Percentiles rank a stretch among this genome's conserved stretches.
Evolutionary conservation across 2,329 filamentous ascomycete species (phyloP).

Genomic region (Thielaviopsis musarum): DNA sequence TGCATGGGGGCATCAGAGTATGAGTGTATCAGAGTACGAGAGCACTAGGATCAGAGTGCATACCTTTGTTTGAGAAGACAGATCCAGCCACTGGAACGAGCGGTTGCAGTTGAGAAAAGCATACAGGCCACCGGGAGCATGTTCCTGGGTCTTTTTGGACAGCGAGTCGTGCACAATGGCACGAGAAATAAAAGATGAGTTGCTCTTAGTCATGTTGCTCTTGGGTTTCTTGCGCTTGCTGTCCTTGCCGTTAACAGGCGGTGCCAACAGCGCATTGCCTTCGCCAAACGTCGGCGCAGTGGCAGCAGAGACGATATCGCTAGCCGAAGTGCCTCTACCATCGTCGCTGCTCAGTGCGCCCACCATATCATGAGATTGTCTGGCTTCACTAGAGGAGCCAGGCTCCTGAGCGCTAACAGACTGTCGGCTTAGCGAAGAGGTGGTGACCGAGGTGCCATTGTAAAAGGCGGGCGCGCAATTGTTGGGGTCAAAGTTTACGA

Average conservation of each 20-base stretch:
- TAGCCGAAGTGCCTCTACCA: slow-evolving; percentile 34
- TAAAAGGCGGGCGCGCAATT: slow-evolving; percentile 36
- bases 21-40: not conserved
- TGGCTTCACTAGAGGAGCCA: slow-evolving; percentile 33
- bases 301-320: slow-evolving; percentile 27
- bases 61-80: slow-evolving; percentile 58
- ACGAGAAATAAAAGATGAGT: slow-evolving; percentile 94
- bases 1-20: no score
- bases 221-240: slow-evolving; percentile 84
- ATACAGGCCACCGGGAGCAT: slow-evolving; percentile 62
- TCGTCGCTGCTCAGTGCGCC: slow-evolving; percentile 38
- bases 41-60: not conserved
- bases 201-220: slow-evolving; percentile 96
- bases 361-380: slow-evolving; percentile 42
- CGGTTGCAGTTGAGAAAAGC: slow-evolving; percentile 92
- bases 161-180: slow-evolving; percentile 80
- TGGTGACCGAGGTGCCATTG: slow-evolving; percentile 34
- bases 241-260: slow-evolving; percentile 47
- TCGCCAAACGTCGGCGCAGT: slow-evolving; percentile 62
- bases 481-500: slow-evolving; percentile 53
- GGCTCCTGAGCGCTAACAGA: slow-evolving; percentile 42
- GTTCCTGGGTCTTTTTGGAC: slow-evolving; percentile 63
- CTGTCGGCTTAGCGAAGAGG: slow-evolving; percentile 27
- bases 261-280: slow-evolving; percentile 54
- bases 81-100: slow-evolving; percentile 89